Base-by-base conservation (phyloP, 768 basidiomycete species). In the Suillus decipiens region DNA sequence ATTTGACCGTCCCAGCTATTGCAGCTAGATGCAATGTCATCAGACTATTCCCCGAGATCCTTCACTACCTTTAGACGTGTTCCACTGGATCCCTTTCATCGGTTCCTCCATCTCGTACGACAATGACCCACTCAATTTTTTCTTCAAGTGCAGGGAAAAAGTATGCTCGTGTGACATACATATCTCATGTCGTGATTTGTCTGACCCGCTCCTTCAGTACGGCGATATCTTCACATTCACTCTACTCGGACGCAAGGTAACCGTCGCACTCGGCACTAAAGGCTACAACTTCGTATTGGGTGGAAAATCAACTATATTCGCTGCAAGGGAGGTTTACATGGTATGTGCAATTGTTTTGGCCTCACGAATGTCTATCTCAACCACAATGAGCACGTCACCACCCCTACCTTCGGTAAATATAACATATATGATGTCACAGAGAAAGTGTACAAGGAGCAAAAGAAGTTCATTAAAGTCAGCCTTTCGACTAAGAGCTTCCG, bases 391-490 rank as follows among this genome's bases (percentile, higher is more conserved):
- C 90, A 92, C 72, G 78, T 96, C 50, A 96, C 95, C 0, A 96
- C 91, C 0, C 96, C 96, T 5, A 89, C 99, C 14, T 99, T 99
- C 71, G 97, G 97, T 50, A 95, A 94, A 72, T 96, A 93, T 53
- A 97, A 99, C 55, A 96, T 98, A 12, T 99, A 99, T 74, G 97
- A 99, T 70, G 88, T 93, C 58, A 96, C 97, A 36, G 99, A 99
- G 75, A 92, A 96, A 54, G 79, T 92, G 51, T 89, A 99, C 76
- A 99, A 99, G 96, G 95, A 99, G 71, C 97, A 99, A 76, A 99
- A 99, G 83, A 92, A 90, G 73, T 98, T 98, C 72, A 89, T 99
- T 76, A 99, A 99, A 79, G 88, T 95, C 64, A 95, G 97, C 31
- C 86, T 99, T 22, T 92, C 95, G 11, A 87, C 86, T 14, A 96